Evolutionary conservation across 2,329 filamentous ascomycete species (phyloP).

Genomic region (Pestalotiopsis sp.): DNA sequence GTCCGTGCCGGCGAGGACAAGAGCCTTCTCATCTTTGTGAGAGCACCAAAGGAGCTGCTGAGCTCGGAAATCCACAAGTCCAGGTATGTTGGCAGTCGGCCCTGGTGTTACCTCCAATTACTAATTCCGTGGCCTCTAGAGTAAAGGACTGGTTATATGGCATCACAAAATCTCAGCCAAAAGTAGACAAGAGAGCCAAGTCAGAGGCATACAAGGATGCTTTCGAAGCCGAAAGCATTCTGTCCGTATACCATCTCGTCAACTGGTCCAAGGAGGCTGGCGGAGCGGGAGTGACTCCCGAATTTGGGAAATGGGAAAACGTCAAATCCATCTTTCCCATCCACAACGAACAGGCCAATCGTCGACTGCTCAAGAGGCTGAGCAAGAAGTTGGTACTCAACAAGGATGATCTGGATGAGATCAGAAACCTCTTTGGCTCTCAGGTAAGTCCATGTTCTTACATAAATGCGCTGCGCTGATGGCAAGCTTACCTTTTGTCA

Average conservation of each 20-base stretch:
- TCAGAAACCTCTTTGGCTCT: slow-evolving; percentile 65
- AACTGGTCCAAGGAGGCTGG: slow-evolving; percentile 59
- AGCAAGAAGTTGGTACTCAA: slow-evolving; percentile 55
- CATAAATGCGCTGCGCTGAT: fast-evolving
- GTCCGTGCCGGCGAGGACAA: slow-evolving; percentile 72
- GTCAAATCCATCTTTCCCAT: slow-evolving; percentile 65
- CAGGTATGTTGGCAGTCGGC: slow-evolving; percentile 44
- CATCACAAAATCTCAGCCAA: slow-evolving; percentile 66
- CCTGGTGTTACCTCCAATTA: neutral
- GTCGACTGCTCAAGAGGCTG: slow-evolving; percentile 58
- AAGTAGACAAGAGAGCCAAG: slow-evolving; percentile 52
- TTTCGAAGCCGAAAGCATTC: slow-evolving; percentile 68
- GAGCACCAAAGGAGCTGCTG: slow-evolving; percentile 64
- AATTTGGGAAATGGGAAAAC: slow-evolving; percentile 60
- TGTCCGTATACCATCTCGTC: slow-evolving; percentile 72
- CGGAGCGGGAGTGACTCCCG: slow-evolving; percentile 65
- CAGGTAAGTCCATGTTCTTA: slow-evolving; percentile 39
- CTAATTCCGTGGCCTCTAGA: slow-evolving; percentile 38
- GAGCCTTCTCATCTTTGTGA: slow-evolving; percentile 69
- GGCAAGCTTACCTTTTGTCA: slow-evolving; percentile 24
- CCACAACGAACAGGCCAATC: slow-evolving; percentile 61
- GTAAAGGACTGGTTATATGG: slow-evolving; percentile 78
- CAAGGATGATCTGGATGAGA: slow-evolving; percentile 56
- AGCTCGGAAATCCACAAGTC: slow-evolving; percentile 70
- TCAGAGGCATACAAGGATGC: slow-evolving; percentile 42